Evolutionary conservation across 176 grass and related monocot species (phyloP), one percentile per base, ranked within the genome.

Genomic region (Melocanna baccifera): DNA sequence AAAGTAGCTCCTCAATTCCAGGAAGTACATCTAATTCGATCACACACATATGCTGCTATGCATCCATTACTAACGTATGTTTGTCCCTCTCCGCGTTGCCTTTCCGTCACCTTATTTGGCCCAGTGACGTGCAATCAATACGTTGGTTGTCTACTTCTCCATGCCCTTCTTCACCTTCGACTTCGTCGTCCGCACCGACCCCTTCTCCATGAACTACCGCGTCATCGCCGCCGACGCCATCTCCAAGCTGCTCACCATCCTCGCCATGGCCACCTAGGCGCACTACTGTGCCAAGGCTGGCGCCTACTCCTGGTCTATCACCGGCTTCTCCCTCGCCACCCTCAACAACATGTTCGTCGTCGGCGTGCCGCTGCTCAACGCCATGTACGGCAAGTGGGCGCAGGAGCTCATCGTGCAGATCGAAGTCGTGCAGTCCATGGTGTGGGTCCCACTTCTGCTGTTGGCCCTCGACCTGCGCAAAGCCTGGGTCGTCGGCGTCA

Each of bases 381-480:
- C 89, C 42, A 89, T 91, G 84, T 93, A 91, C 22, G 89, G 89
- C 7, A 42, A 11, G 59, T 97, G 89, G 90, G 90, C 90, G 57
- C 88, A 87, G 76, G 91, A 96, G 41, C 80, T 97, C 48, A 36
- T 97, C 55, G 94, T 97, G 28, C 90, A 97, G 84, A 69, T 94
- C 83, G 87, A 90, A 19, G 94, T 97, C 25, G 86, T 92, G 61
- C 94, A 97, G 80, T 5, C 86, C n/a, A 79, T 91, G 43, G 13
- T 91, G 14, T 97, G 91, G 92, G 46, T 91, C 39, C 66, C 88
- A 19, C 47, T 89, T 12, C 77, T 94, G 23, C 72, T 94, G 58
- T 81, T 94, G 3, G 83, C 73, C 19, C 87, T 94, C 72, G 94
- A 97, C 92, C 77, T 97, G 3, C 80, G 88, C 23, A 92, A 87